These are phyloP conservation scores for Candida glaebosa DNA, from an alignment of 805 yeast species.

Conservation along the genomic window DNA sequence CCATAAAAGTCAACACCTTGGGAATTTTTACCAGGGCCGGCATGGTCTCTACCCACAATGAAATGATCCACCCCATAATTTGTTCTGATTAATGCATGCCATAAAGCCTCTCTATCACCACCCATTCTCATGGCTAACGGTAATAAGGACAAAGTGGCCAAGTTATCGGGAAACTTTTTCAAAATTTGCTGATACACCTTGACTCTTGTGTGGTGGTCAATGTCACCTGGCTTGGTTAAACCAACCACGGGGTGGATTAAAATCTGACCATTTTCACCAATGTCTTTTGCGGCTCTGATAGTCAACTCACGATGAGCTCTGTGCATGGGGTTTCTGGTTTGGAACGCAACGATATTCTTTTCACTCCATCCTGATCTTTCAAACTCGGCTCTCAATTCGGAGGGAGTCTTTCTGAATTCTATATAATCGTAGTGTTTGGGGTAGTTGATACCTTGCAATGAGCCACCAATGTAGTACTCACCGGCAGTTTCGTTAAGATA, in stretches of 20 bases:
- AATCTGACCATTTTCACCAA: conserved; percentile 70
- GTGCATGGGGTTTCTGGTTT: conserved; percentile 98
- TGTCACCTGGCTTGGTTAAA: conserved; percentile 94
- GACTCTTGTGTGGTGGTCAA: conserved; percentile 96
- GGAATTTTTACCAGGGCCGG: conserved; percentile 90
- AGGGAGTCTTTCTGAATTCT: conserved; percentile 83
- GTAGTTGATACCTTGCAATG: conserved; percentile 73
- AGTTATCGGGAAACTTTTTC: conserved; percentile 90
- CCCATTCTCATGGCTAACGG: conserved; percentile 99
- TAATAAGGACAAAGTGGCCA: conserved; percentile 82
- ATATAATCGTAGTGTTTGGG: conserved; percentile 91
- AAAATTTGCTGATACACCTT: conserved; percentile 90
- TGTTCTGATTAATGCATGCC: conserved; percentile 97
- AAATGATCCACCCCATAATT: conserved; percentile 96
- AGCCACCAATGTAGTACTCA: conserved; percentile 86
- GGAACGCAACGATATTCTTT: conserved; percentile 83
- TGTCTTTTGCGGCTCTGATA: conserved; percentile 92
- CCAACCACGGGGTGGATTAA: conserved; percentile 97
- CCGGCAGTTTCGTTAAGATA: conserved; percentile 73
- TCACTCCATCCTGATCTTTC: conserved; percentile 76
- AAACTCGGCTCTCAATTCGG: conserved; percentile 85
- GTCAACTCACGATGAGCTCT: conserved; percentile 96
- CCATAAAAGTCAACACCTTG: conserved; percentile 93
- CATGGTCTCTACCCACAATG: conserved; percentile 97
- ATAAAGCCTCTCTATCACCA: conserved; percentile 96